Conservation (phyloP, 106 monocot species). For the Acorus gramineus region DNA sequence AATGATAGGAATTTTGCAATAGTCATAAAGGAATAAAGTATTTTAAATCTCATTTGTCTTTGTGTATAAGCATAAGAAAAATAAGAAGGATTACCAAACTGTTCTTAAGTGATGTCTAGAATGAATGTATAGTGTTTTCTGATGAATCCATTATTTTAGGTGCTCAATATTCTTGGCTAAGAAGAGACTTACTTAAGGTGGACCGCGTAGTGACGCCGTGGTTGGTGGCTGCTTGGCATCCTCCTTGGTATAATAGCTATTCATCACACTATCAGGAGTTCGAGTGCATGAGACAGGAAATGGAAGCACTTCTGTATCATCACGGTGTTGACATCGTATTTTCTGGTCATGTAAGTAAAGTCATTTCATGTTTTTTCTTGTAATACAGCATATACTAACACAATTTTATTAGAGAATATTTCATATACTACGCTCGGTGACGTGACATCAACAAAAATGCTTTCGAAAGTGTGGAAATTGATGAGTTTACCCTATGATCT, state of each 20-base stretch:
- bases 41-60: too few species aligned
- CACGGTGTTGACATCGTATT: conserved; percentile 77
- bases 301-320: conserved; percentile 70
- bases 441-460: too few species aligned
- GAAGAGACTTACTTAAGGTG: conserved; percentile 35
- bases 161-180: conserved; percentile 70
- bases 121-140: neutral
- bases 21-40: too few species aligned
- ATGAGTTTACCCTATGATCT: neutral
- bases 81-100: too few species aligned
- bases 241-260: conserved; percentile 95
- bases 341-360: conserved; percentile 65
- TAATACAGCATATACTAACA: too few species aligned
- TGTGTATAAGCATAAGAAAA: too few species aligned
- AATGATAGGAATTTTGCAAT: too few species aligned
- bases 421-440: too few species aligned
- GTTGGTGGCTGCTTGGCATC: conserved; percentile 84
- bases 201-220: conserved; percentile 62
- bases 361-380: too few species aligned
- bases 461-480: too few species aligned
- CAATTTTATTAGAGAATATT: too few species aligned
- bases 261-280: conserved; percentile 88
- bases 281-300: conserved; percentile 86
- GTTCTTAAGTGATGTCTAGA: too few species aligned
- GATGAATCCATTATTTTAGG: conserved; percentile 22